A percentile compares a stretch with the other conserved stretches of the same genome.
phyloP scores from a whole-genome alignment of 352 stramenopile genomes.

The Pythium apleroticum region DNA sequence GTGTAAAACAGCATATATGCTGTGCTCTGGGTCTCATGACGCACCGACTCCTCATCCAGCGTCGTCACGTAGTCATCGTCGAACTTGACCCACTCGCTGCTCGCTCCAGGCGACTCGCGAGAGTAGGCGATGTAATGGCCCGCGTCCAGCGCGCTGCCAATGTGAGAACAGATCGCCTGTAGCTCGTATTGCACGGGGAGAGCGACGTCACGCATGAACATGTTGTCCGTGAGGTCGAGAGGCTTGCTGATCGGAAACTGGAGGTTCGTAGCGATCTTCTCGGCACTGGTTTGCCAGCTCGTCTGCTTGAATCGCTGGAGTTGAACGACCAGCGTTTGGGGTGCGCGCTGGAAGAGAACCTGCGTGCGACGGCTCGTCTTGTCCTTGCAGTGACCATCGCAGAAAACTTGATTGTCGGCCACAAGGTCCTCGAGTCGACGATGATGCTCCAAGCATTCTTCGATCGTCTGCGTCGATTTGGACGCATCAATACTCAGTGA shows the following conservation, averaged over 20 bases:
- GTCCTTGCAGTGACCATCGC: slow-evolving; percentile 55
- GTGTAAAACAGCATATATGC: slow-evolving; percentile 82
- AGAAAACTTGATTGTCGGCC: slow-evolving; percentile 70
- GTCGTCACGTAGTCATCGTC: slow-evolving; percentile 65
- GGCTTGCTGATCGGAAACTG: slow-evolving; percentile 52
- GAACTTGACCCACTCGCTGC: slow-evolving; percentile 60
- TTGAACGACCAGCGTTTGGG: slow-evolving; percentile 54
- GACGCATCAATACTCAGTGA: slow-evolving; percentile 54
- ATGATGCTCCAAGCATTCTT: slow-evolving; percentile 53
- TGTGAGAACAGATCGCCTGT: slow-evolving; percentile 69
- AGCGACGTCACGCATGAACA: slow-evolving; percentile 57
- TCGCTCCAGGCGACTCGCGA: slow-evolving; percentile 11
- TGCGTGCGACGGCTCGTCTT: slow-evolving; percentile 76
- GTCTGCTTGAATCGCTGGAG: slow-evolving; percentile 74
- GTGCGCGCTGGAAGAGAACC: slow-evolving; percentile 63
- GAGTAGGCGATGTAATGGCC: slow-evolving; percentile 82
- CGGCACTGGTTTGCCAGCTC: slow-evolving; percentile 25
- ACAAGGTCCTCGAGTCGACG: slow-evolving; percentile 58
- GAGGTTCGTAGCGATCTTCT: slow-evolving; percentile 60
- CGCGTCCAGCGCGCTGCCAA: slow-evolving; percentile 55
- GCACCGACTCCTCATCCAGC: slow-evolving; percentile 46
- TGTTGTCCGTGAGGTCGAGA: slow-evolving; percentile 64
- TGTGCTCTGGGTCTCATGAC: slow-evolving; percentile 47
- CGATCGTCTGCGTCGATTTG: slow-evolving; percentile 42
- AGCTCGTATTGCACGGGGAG: slow-evolving; percentile 52